Percentiles rank a stretch among this genome's conserved stretches.
phyloP scores from a whole-genome alignment of 345 rosid genomes.

The Salix caprea region DNA sequence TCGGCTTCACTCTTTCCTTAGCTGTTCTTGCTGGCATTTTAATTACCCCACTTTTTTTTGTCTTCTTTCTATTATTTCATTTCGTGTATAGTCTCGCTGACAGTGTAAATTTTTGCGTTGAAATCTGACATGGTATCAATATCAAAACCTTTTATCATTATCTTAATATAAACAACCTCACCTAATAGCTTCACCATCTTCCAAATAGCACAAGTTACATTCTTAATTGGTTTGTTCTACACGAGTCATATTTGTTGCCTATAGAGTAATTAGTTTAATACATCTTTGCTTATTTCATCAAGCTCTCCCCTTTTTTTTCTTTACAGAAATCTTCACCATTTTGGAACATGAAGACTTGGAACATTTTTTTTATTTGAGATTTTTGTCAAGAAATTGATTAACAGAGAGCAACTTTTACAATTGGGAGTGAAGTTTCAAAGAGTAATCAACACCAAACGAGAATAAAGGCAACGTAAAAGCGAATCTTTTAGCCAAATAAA shows the following conservation, averaged over 20 bases:
- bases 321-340: background rate
- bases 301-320: background rate
- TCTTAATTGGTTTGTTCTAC: background rate
- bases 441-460: background rate
- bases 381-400: background rate
- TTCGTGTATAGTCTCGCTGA: no score
- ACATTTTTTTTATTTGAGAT: background rate
- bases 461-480: background rate
- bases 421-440: background rate
- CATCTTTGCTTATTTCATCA: background rate
- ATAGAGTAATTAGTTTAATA: background rate
- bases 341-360: background rate
- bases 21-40: conserved; percentile 5
- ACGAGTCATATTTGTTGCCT: background rate
- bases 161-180: background rate
- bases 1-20: background rate
- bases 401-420: background rate
- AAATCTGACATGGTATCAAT: no score
- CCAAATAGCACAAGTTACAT: no score
- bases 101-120: no score
- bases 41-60: background rate
- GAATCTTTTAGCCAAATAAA: background rate
- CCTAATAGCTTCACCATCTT: background rate
- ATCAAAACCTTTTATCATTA: no score
- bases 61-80: background rate